Base-by-base conservation (phyloP, 345 rosid genomes). In the Pistacia atlantica region DNA sequence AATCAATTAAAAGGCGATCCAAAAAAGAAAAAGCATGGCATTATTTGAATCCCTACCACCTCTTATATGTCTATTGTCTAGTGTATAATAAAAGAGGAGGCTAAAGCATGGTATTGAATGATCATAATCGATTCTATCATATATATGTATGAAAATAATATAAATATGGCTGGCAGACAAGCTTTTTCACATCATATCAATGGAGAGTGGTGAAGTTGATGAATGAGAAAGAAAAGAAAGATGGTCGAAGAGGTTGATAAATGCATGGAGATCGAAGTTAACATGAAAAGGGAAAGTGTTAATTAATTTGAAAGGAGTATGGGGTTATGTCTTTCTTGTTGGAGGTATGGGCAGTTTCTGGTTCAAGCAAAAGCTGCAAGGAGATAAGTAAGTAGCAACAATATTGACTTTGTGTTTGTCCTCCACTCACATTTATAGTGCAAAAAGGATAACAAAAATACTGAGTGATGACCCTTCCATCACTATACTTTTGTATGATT, bases 301-400 rank as follows among this genome's bases (percentile, higher is more conserved):
- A 59, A 59, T 59, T 20, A 18, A 25, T 59, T 17, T 10, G 63
- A n/a, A 56, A 62, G 66, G 52, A 51, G 78, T 75, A 80, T 67
- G 72, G 75, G 67, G 65, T 31, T 66, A 13, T 16, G 4, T 28
- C 18, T 22, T 38, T 13, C 11, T 69, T 58, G 62, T 48, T 60
- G 55, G 65, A 20, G 42, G 74, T 46, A 81, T 70, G 86, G 84
- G 86, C 59, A 60, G 63, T 65, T n/a, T 75, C 73, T 11, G 46
- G 77, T 77, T 25, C 77, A 51, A 38, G 62, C 25, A 83, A 83
- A 83, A 85, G 84, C 83, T 74, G 81, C 84, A 16, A 42, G 48
- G n/a, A 58, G 83, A 85, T 83, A 71, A 79, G 61, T 8, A 42
- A 42, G 9, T 8, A 42, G 46, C 63, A 57, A 56, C 74, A 25